Base-by-base conservation (phyloP, 768 basidiomycete genomes). In the Boletus rubropictus region DNA sequence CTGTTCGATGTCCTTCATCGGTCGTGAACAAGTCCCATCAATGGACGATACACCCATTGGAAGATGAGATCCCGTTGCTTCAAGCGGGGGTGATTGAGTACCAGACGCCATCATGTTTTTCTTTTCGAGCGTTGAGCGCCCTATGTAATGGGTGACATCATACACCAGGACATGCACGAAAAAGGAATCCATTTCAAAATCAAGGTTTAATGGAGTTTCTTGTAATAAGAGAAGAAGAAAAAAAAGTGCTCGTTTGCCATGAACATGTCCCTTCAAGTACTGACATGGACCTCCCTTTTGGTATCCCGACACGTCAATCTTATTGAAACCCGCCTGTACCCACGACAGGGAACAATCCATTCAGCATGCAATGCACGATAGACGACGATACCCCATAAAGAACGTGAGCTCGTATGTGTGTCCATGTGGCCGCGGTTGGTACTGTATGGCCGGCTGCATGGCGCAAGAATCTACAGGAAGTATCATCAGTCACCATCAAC, bases 371-470 rank as follows among this genome's bases (percentile, higher is more conserved):
- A 65, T 91, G 92, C 36, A 84, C 60, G 49, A 85, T 40, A 8
- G 77, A 71, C 2, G 87, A 85, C 78, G 80, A 54, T 89, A 85
- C 24, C 89, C 89, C n/a, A 84, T 84, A 68, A 90, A 86, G 75
- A 89, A 92, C 11, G 85, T 81, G 71, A 89, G 75, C 43, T 82
- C 69, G 64, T 85, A 88, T 53, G 64, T 85, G 88, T 53, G 87
- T 77, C 44, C 79, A 74, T n/a, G 80, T 86, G 2, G 87, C 86
- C 5, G 76, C 78, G 21, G 83, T 58, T 6, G 85, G 80, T 1
- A 89, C 86, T 0, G 59, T 64, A 32, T 70, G 72, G 7, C 84
- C 84, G 25, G 80, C 79, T 78, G 4, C 44, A 28, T 41, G n/a
- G 15, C 34, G 32, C 39, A 17, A 27, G 35, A 21, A 41, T 42